Evolutionary conservation across 192 early-diverging fungal genomes (phyloP).

Genomic region (Mortierella hygrophila): DNA sequence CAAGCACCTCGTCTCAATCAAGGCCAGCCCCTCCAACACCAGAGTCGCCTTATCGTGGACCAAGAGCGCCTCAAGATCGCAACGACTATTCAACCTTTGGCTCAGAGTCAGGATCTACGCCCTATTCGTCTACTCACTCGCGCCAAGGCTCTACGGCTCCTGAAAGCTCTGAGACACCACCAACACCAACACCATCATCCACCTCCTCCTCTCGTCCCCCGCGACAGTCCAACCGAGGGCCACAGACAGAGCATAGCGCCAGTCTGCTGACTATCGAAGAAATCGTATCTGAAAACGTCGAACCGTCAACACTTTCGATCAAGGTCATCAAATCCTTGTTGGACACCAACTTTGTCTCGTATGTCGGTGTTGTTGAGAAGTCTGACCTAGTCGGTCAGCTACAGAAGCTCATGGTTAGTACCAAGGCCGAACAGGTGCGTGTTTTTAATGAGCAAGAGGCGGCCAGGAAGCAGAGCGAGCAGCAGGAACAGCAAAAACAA

Average conservation of each 20-base stretch:
- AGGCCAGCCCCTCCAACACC: not conserved
- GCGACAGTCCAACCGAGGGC: constrained; percentile 10
- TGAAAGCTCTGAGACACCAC: not conserved
- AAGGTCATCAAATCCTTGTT: constrained; percentile 79
- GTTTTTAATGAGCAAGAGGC: constrained; percentile 6
- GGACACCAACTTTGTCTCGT: constrained; percentile 72
- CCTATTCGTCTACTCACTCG: not conserved
- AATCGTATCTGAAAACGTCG: constrained; percentile 14
- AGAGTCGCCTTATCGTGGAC: not conserved
- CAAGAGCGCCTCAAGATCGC: constrained; percentile 21
- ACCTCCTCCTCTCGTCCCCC: constrained; percentile 4
- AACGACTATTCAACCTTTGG: constrained; percentile 15
- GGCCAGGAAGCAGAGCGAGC: not conserved
- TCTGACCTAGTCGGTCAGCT: constrained; percentile 76
- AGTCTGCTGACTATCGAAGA: constrained; percentile 20
- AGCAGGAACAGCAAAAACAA: not conserved
- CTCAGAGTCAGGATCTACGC: not conserved
- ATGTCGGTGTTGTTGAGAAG: constrained; percentile 78
- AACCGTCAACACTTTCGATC: constrained; percentile 29
- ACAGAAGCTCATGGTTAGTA: constrained; percentile 68
- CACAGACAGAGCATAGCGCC: constrained; percentile 8
- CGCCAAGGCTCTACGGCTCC: not conserved
- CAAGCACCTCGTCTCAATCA: not conserved
- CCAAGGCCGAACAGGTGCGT: constrained; percentile 58
- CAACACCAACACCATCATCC: not conserved